Evolutionary conservation across 768 basidiomycete species (phyloP), one percentile per base, ranked within the genome.

Genomic region (Phlegmacium glaucopus): DNA sequence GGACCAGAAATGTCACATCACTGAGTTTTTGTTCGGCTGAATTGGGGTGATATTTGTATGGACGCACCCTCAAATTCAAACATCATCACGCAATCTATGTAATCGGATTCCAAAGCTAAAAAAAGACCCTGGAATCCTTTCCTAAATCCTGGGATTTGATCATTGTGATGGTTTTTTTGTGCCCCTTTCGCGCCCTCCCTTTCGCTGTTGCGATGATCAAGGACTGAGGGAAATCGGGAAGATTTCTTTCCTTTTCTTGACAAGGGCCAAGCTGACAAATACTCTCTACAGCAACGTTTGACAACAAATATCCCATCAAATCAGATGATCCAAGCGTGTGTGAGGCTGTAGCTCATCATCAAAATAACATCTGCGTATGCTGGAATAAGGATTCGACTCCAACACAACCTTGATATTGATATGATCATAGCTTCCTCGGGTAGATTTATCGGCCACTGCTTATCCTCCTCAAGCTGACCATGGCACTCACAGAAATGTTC

Each of bases 191-290:
- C 49, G 22, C 22, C 22, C 22, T 42, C 50, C 49, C 37, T 49
- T 42, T 47, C 49, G 37, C 39, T 41, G 38, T 29, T 47, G 55
- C 55, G 47, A 51, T 41, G 54, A 22, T 22, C 22, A 22, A 55
- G 51, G 53, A 51, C 41, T 49, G 50, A 58, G 52, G 57, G 47
- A 56, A 55, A 61, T 61, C 55, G 52, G 59, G 59, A 61, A 61
- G 57, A 61, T 58, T 56, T 56, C 22, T 61, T 61, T 55, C 59
- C 59, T 61, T 58, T 59, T 58, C 44, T 45, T 52, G 50, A 50
- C 48, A 26, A 34, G 36, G 30, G 29, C 17, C 42, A 13, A 34
- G 6, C 32, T 22, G 22, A 22, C 22, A 22, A 22, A n/a, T n/a
- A n/a, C n/a, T n/a, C n/a, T n/a, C n/a, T n/a, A n/a, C n/a, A n/a